Evolutionary conservation across 805 yeast species (phyloP).

Genomic region (Kodamaea sagamina): DNA sequence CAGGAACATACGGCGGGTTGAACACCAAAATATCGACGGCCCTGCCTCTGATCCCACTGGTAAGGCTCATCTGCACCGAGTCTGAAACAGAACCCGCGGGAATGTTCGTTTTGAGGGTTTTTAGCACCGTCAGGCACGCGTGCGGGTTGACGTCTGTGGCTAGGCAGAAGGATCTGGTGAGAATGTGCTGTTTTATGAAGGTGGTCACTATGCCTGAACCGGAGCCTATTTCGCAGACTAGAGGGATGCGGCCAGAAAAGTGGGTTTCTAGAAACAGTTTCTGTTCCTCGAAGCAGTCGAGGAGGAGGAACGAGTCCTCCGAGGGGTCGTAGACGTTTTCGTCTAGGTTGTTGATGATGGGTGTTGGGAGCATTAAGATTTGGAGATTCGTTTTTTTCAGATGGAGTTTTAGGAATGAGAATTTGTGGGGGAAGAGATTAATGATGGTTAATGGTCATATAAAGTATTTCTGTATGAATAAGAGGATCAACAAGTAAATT

Average conservation of each 20-base stretch:
- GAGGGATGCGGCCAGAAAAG: constrained; percentile 34
- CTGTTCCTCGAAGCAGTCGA: constrained; percentile 78
- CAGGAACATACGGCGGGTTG: constrained; percentile 97
- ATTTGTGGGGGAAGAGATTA: neutral
- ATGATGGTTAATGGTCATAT: no score
- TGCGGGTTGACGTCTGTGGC: constrained; percentile 82
- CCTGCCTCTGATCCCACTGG: constrained; percentile 47
- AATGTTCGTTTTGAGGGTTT: constrained; percentile 26
- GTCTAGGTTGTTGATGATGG: constrained; percentile 56
- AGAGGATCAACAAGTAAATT: no score
- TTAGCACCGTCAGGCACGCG: constrained; percentile 55
- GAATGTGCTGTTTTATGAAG: constrained; percentile 63
- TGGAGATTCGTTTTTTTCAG: no score
- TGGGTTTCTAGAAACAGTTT: constrained; percentile 30
- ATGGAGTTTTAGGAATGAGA: constrained; percentile 1
- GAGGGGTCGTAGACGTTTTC: constrained; percentile 91
- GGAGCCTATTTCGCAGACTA: constrained; percentile 82
- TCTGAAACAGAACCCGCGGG: constrained; percentile 20
- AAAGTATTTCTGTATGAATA: no score
- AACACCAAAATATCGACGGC: constrained; percentile 74
- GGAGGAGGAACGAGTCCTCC: constrained; percentile 83
- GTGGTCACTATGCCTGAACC: constrained; percentile 91
- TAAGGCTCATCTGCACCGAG: constrained; percentile 56
- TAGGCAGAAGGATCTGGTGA: constrained; percentile 52
- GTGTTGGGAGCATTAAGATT: constrained; percentile 76